These are phyloP conservation scores for Citrullus amarus DNA, from an alignment of 306 rosid species.

Conservation along the genomic window DNA sequence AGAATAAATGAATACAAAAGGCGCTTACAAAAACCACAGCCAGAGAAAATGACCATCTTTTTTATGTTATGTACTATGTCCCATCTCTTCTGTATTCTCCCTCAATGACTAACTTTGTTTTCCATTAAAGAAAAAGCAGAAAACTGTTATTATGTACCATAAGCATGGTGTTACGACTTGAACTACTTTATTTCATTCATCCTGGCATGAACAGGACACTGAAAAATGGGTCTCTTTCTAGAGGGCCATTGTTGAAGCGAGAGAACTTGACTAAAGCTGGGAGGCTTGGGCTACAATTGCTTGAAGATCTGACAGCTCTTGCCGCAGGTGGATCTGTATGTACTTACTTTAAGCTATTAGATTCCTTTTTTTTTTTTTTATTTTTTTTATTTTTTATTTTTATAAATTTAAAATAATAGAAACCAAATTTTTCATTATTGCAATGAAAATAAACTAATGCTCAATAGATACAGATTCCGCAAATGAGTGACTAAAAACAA, in stretches of 20 bases:
- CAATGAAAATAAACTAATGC: no score
- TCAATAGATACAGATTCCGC: no score
- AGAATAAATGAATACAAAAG: background rate
- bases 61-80: background rate
- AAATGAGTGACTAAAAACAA: no score
- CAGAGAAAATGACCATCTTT: background rate
- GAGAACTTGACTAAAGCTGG: conserved; percentile 68
- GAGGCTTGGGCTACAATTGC: conserved; percentile 82
- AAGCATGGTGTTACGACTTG: background rate
- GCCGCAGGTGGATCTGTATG: conserved; percentile 99
- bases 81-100: background rate
- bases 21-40: background rate
- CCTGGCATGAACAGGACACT: conserved; percentile 41
- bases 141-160: background rate
- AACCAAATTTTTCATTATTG: no score
- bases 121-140: background rate
- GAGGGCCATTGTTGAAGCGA: conserved; percentile 47
- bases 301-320: conserved; percentile 97
- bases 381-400: no score
- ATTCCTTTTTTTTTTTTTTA: background rate
- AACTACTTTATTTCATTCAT: conserved; percentile 8
- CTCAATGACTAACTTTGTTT: background rate
- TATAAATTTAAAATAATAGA: no score
- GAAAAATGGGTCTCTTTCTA: conserved; percentile 44
- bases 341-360: conserved; percentile 39